Conservation (phyloP, 2,329 filamentous ascomycete genomes). For the Ascochyta clinopodiicola region DNA sequence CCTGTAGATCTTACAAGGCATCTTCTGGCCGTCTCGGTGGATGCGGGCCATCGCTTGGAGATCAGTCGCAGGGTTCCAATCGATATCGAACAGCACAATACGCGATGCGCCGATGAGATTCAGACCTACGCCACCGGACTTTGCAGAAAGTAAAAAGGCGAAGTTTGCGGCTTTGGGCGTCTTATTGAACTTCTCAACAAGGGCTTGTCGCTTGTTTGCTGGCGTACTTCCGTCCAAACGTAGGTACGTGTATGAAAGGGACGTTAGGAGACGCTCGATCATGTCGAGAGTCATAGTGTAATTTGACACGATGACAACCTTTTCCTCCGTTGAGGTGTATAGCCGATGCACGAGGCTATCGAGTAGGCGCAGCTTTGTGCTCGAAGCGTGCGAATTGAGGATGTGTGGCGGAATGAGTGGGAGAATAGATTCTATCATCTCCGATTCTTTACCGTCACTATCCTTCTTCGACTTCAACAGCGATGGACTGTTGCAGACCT, state of each 20-base stretch:
- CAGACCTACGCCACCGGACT: slow-evolving; percentile 72
- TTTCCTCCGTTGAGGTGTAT: slow-evolving; percentile 67
- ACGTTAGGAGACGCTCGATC: slow-evolving; percentile 66
- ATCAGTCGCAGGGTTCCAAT: slow-evolving; percentile 79
- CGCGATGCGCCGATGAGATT: slow-evolving; percentile 75
- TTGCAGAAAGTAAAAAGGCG: slow-evolving; percentile 75
- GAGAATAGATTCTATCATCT: slow-evolving; percentile 53
- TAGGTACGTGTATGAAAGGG: slow-evolving; percentile 67
- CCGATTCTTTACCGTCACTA: slow-evolving; percentile 55
- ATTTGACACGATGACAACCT: slow-evolving; percentile 77
- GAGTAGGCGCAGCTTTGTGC: slow-evolving; percentile 71
- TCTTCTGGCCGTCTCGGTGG: slow-evolving; percentile 74
- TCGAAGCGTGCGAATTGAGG: slow-evolving; percentile 63
- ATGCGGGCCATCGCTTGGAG: slow-evolving; percentile 78
- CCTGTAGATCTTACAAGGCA: slow-evolving; percentile 72
- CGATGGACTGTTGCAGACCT: slow-evolving; percentile 74
- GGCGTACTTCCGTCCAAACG: slow-evolving; percentile 74
- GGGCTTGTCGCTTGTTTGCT: slow-evolving; percentile 66
- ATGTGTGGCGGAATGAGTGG: slow-evolving; percentile 63
- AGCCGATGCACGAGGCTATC: slow-evolving; percentile 70
- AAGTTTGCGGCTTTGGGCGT: slow-evolving; percentile 63
- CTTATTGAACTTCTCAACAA: slow-evolving; percentile 75
- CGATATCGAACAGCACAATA: slow-evolving; percentile 74
- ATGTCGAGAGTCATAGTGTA: slow-evolving; percentile 76
- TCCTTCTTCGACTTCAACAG: slow-evolving; percentile 62